These are phyloP conservation scores for Lophiotrema nucula DNA, from an alignment of 495 filamentous ascomycete species.

Conservation along the genomic window DNA sequence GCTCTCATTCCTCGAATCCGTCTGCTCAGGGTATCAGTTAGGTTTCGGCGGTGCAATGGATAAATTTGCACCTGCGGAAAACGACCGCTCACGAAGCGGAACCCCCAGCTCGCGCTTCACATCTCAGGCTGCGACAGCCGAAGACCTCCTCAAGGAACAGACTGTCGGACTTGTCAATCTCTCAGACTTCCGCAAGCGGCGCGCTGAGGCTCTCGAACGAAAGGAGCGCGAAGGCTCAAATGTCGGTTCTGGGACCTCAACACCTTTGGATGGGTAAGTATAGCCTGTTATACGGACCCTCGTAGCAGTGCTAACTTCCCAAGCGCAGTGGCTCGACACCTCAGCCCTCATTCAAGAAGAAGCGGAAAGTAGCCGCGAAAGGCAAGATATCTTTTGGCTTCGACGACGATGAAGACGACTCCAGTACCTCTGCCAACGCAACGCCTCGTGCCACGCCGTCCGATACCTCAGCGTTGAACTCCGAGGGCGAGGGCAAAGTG, in stretches of 20 bases:
- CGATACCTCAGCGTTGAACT: conserved; percentile 41
- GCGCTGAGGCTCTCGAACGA: conserved; percentile 89
- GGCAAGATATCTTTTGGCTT: conserved; percentile 70
- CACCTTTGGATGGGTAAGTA: conserved; percentile 55
- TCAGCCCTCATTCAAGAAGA: conserved; percentile 61
- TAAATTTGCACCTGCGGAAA: conserved; percentile 31
- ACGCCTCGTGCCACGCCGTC: conserved; percentile 33
- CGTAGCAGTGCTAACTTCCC: conserved; percentile 41
- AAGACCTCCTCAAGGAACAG: conserved; percentile 86
- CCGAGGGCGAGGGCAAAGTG: conserved; percentile 43
- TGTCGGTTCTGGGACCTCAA: conserved; percentile 50
- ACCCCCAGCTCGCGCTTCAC: conserved; percentile 66
- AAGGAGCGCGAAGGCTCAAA: conserved; percentile 79
- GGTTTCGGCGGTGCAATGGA: too few species aligned
- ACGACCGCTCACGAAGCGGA: conserved; percentile 44
- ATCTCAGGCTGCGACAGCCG: conserved; percentile 73
- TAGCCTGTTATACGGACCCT: not conserved
- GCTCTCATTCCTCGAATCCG: too few species aligned
- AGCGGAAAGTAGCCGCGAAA: conserved; percentile 60
- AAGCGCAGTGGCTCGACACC: conserved; percentile 51
- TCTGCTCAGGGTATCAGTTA: too few species aligned
- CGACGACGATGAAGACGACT: conserved; percentile 54
- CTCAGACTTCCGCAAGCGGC: conserved; percentile 93
- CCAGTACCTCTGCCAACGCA: conserved; percentile 14
- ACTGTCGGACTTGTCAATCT: conserved; percentile 92